Conservation (phyloP, 2,329 filamentous ascomycete species). For the Golovinomyces cichoracearum region DNA sequence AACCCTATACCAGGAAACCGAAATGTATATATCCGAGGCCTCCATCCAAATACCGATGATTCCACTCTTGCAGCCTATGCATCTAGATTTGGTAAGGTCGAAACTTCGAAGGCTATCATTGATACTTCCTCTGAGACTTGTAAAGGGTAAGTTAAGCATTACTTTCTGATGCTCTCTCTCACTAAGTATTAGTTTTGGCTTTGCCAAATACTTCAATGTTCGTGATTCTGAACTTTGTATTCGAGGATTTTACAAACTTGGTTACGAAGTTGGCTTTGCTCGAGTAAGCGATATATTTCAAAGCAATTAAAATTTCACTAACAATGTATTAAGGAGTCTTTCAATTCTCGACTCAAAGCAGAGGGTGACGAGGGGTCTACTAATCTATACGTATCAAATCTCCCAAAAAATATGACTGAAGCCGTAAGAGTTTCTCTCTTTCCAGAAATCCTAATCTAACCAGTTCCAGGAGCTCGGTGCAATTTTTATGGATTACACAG, state of each 20-base stretch:
- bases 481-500: conserved; percentile 56
- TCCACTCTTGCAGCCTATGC: conserved; percentile 64
- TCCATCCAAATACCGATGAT: conserved; percentile 86
- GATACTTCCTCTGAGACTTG: conserved; percentile 79
- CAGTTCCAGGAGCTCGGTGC: conserved; percentile 40
- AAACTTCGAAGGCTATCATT: conserved; percentile 96
- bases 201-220: conserved; percentile 78
- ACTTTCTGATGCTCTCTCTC: background rate
- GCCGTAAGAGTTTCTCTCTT: conserved; percentile 30
- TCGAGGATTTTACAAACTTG: conserved; percentile 74
- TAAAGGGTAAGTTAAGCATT: conserved; percentile 49
- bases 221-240: conserved; percentile 88
- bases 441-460: conserved; percentile 7
- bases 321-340: conserved; percentile 47
- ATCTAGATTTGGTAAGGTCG: conserved; percentile 69
- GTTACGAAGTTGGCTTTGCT: conserved; percentile 94
- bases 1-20: conserved; percentile 79
- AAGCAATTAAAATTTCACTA: conserved; percentile 6
- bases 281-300: conserved; percentile 28
- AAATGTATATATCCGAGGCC: conserved; percentile 92
- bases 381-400: conserved; percentile 93
- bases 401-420: conserved; percentile 79
- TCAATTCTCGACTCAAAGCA: conserved; percentile 93
- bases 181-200: conserved; percentile 47
- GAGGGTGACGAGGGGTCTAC: conserved; percentile 74